Evolutionary conservation across 345 rosid species (phyloP), one percentile per base, ranked within the genome.

Genomic region (Camelina neglecta): DNA sequence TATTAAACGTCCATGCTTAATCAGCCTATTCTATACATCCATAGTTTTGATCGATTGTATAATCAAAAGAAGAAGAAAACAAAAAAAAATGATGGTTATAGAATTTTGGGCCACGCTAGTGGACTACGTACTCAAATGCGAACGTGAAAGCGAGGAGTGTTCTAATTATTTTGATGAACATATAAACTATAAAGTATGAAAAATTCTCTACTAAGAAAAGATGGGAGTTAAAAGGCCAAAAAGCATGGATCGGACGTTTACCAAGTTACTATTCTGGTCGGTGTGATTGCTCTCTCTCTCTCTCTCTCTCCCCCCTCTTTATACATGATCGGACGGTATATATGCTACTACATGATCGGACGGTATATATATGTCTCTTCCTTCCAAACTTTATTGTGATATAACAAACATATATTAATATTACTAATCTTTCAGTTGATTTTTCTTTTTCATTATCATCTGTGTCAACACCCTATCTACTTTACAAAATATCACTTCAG

Each of bases 401-500:
- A 18, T 18, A 44, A 44, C 45, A 41, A 13, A 9, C 36, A 5
- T 33, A 33, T 33, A 6, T 3, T 48, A 18, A 18, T 18, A 18
- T 18, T 18, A 16, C 31, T 29, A 29, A 29, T 36, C 41, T 15
- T 54, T 42, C n/a, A 35, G 68, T 26, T 50, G 60, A 50, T n/a
- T 24, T 50, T 38, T 38, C 16, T 11, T 38, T 38, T 26, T 11
- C 13, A 24, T 24, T 7, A 16, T 68, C 11, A 39, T 26, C 53
- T 72, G 61, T 36, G 61, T 36, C 65, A 45, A 44, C 33, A 45
- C 57, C 18, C 18, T 69, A 11, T 57, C 29, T 4, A 63, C 75
- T 50, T 51, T 60, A 61, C 68, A n/a, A 18, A 23, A 62, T 53
- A 38, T 72, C 75, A 51, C 51, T 12, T 72, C 69, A 72, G 11